Evolutionary conservation across 2,329 filamentous ascomycete genomes (phyloP).

Genomic region (Neofusicoccum cordaticola): DNA sequence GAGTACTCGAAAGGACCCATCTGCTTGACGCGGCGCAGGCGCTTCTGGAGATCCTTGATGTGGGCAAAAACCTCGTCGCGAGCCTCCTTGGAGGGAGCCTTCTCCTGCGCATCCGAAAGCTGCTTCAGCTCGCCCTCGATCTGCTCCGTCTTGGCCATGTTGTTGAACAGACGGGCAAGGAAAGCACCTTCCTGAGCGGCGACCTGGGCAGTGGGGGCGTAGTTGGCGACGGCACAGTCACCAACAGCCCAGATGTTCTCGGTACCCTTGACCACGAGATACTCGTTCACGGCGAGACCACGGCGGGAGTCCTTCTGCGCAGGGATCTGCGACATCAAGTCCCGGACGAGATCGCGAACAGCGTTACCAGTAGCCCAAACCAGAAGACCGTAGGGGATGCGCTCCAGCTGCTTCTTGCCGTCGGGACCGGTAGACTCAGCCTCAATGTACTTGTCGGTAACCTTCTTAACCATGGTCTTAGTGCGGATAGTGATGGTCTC

Average conservation of each 20-base stretch:
- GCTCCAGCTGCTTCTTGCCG: constrained; percentile 76
- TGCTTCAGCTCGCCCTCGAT: constrained; percentile 73
- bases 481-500: constrained; percentile 97
- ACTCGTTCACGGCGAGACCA: constrained; percentile 95
- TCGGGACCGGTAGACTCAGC: constrained; percentile 79
- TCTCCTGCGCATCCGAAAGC: constrained; percentile 60
- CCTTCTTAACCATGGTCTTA: constrained; percentile 98
- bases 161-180: constrained; percentile 94
- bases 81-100: constrained; percentile 64
- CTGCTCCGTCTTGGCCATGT: constrained; percentile 90
- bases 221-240: constrained; percentile 95
- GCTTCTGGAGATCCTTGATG: constrained; percentile 83
- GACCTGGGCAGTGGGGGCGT: constrained; percentile 95
- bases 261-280: constrained; percentile 94
- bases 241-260: constrained; percentile 98
- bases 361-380: constrained; percentile 99
- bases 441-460: constrained; percentile 89
- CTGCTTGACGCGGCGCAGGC: constrained; percentile 85
- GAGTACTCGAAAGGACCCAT: constrained; percentile 98
- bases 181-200: constrained; percentile 94
- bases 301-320: constrained; percentile 94
- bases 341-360: constrained; percentile 80
- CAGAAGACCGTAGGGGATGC: constrained; percentile 89
- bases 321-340: constrained; percentile 87
- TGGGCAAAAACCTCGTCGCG: constrained; percentile 62